Evolutionary conservation across 2,329 filamentous ascomycete genomes (phyloP), one percentile per base, ranked within the genome.

Genomic region (Coniochaeta ligniaria): DNA sequence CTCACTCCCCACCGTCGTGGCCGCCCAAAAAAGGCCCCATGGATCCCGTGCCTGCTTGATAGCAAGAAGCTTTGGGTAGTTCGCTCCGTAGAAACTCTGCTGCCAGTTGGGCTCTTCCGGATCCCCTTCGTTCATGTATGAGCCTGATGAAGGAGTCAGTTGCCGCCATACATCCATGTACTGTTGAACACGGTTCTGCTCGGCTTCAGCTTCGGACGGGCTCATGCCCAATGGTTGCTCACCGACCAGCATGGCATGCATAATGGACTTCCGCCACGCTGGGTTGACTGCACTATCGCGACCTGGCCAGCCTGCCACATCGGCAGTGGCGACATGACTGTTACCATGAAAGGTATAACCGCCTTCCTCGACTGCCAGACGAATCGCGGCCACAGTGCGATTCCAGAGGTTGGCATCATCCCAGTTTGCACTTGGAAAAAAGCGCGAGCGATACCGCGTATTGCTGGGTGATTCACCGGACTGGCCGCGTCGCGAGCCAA

Each of bases 341-440:
- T 69, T 65, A n/a, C 66, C 66, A 63, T 70, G 68, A 64, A 70
- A 69, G 22, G 60, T 62, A 55, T 68, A 68, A n/a, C 63, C 66
- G 4, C 64, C 64, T 16, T 47, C 43, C 50, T 68, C 63, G 45
- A 70, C 63, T 28, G 60, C 63, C 4, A 45, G 20, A 22, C 66
- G 66, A 56, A 71, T 63, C 7, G 67, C 61, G 6, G 58, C 45
- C 45, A 69, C 65, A 12, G 63, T 65, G 1, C 56, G 55, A n/a
- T 62, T 60, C 61, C 64, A 71, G 1, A 62, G 54, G 3, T 36
- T 36, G 35, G 63, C 60, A 50, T 63, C 50, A 4, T 60, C 58
- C 65, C 65, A 70, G 60, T 67, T 65, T 22, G 22, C 50, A 5
- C 63, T 58, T 9, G 69, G 69, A 59, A 68, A 67, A 14, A 71